These are phyloP conservation scores for Lactarius indigo DNA, from an alignment of 768 basidiomycete species.

Conservation along the genomic window DNA sequence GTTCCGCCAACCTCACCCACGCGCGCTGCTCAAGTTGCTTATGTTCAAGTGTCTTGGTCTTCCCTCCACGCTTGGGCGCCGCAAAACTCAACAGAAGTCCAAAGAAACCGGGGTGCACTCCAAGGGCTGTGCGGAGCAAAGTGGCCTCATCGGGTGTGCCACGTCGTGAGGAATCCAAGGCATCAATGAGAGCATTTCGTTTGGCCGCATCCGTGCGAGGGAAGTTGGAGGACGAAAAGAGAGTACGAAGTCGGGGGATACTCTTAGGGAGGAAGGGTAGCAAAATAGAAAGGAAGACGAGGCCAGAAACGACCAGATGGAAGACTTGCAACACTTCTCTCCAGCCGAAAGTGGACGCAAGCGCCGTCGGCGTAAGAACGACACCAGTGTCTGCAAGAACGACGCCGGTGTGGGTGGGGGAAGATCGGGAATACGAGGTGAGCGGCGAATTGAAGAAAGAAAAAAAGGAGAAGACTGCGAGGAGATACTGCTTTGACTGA, in stretches of 20 bases:
- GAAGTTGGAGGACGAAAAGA: slow-evolving; percentile 1
- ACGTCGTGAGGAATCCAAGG: slow-evolving; percentile 33
- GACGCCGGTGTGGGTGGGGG: slow-evolving; percentile 55
- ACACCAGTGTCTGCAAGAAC: slow-evolving; percentile 44
- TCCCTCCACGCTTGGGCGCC: slow-evolving; percentile 29
- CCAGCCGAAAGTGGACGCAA: slow-evolving; percentile 40
- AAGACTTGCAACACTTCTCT: slow-evolving; percentile 55
- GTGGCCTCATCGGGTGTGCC: slow-evolving; percentile 40
- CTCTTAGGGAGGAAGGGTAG: slow-evolving; percentile 42
- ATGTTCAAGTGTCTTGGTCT: slow-evolving; percentile 35
- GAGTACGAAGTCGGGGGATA: neutral
- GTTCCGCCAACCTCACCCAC: slow-evolving; percentile 51
- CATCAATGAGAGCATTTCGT: slow-evolving; percentile 33
- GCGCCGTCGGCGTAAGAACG: slow-evolving; percentile 26
- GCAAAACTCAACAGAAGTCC: slow-evolving; percentile 35
- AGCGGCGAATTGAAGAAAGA: slow-evolving; percentile 81
- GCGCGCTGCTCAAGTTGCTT: slow-evolving; percentile 45
- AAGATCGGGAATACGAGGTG: slow-evolving; percentile 37
- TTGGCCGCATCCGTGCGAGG: slow-evolving; percentile 21
- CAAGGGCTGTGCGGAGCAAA: slow-evolving; percentile 39
- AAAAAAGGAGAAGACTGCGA: slow-evolving; percentile 80
- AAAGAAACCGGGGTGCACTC: slow-evolving; percentile 37
- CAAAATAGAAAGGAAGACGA: slow-evolving; percentile 58
- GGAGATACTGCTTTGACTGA: slow-evolving; percentile 56
- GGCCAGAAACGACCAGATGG: slow-evolving; percentile 61